A percentile compares a stretch with the other conserved stretches of the same genome.
Evolutionary conservation across 768 basidiomycete species (phyloP).

Genomic region (Trametes punicea): DNA sequence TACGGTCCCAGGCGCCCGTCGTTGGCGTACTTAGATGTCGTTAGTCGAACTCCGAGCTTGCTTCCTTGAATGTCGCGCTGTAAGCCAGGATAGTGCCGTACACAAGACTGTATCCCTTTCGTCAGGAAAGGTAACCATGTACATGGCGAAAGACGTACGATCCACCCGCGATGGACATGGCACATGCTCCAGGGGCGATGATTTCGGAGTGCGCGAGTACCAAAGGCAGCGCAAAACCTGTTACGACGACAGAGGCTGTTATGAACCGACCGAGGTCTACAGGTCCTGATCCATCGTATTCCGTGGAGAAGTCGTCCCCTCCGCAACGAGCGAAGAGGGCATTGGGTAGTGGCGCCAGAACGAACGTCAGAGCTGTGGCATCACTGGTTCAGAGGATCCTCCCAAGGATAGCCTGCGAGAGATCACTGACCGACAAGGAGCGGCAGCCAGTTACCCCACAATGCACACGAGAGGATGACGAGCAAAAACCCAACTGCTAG

Average conservation of each 20-base stretch:
- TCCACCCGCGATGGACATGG: slow-evolving; percentile 95
- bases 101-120: slow-evolving; percentile 50
- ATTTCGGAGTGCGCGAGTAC: slow-evolving; percentile 90
- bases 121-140: neutral
- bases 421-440: slow-evolving; percentile 81
- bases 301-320: slow-evolving; percentile 80
- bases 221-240: slow-evolving; percentile 90
- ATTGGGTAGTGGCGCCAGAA: slow-evolving; percentile 94
- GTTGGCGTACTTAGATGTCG: slow-evolving; percentile 10
- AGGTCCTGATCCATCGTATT: slow-evolving; percentile 66
- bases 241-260: slow-evolving; percentile 85
- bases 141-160: slow-evolving; percentile 47
- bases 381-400: neutral
- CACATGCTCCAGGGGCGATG: slow-evolving; percentile 79
- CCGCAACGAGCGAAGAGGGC: slow-evolving; percentile 92
- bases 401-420: neutral
- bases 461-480: slow-evolving; percentile 94
- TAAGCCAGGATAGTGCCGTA: slow-evolving; percentile 92
- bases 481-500: slow-evolving; percentile 97
- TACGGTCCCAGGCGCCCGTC: slow-evolving; percentile 10
- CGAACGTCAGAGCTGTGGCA: slow-evolving; percentile 80
- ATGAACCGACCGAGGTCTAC: slow-evolving; percentile 94
- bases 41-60: slow-evolving; percentile 77
- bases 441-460: slow-evolving; percentile 97
- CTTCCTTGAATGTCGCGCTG: slow-evolving; percentile 76